Evolutionary conservation across 352 stramenopile species (phyloP), one percentile per base, ranked within the genome.

Genomic region (Globisporangium mamillatum): DNA sequence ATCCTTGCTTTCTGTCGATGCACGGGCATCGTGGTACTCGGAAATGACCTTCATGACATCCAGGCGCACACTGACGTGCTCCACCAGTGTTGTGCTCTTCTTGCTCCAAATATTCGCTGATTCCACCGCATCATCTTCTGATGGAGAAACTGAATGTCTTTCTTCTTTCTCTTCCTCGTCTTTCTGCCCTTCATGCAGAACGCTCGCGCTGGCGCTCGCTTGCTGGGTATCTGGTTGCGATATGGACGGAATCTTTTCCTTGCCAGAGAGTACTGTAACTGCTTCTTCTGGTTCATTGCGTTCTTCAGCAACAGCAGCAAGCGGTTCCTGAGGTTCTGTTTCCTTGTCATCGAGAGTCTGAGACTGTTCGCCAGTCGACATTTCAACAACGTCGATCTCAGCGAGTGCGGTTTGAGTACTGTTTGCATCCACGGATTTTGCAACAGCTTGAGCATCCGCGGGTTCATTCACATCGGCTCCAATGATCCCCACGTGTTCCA

Each of bases 21-120:
- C 24, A 7, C 22, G 48, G 4, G 50, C 57, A 24, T 70, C 65
- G 6, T 70, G 58, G 12, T 65, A 66, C 24, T 60, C 48, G 24
- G 50, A 64, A 16, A 41, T 29, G 29, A 69, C 44, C 55, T 69
- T 69, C 41, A 60, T 22, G 16, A 52, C 29, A 22, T 69, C 44
- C 16, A 64, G n/a, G 24, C 20, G 55, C 24, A 69, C 73, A n/a
- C 71, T 77, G 54, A 64, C 75, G n/a, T 60, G 52, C 61, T 80
- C 60, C 16, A 56, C 57, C 32, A 52, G 63, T 2, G 6, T 32
- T 38, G 53, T 4, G 29, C 38, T 64, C 27, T 55, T 25, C 5
- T 73, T 57, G 44, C 24, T n/a, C 64, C 64, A 69, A 18, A 69
- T 69, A 22, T 69, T 78, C 7, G 41, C 25, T 12, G 54, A 53